Conservation (phyloP, 768 basidiomycete genomes). For the Phlegmacium glaucopus region DNA sequence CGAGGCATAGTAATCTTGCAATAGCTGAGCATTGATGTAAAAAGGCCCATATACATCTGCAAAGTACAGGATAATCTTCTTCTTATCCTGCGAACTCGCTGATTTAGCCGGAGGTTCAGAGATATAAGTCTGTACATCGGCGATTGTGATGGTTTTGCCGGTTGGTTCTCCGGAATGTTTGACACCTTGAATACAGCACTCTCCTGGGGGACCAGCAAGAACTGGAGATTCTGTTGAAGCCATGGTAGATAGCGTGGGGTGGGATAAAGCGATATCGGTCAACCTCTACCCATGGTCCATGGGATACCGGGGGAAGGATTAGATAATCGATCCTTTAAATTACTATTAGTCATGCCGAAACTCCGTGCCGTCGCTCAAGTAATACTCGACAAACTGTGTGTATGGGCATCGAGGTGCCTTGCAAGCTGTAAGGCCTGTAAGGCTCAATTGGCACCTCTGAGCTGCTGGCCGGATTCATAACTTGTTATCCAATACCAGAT, state of each 20-base stretch:
- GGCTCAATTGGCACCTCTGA: no score
- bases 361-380: no score
- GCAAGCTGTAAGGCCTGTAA: no score
- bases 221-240: slow-evolving; percentile 19
- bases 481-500: no score
- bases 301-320: no score
- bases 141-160: slow-evolving; percentile 37
- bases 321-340: no score
- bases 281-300: no score
- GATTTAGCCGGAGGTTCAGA: slow-evolving; percentile 46
- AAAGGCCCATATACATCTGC: slow-evolving; percentile 60
- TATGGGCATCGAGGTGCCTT: no score
- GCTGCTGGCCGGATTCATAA: no score
- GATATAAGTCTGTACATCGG: slow-evolving; percentile 51
- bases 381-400: no score
- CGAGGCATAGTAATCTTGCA: slow-evolving; percentile 64
- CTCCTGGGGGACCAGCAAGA: slow-evolving; percentile 43
- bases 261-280: background rate
- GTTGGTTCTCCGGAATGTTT: slow-evolving; percentile 47
- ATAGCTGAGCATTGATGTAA: slow-evolving; percentile 51
- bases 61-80: slow-evolving; percentile 54
- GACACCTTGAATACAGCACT: slow-evolving; percentile 51
- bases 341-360: no score
- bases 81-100: slow-evolving; percentile 11
- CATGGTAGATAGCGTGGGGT: background rate